Base-by-base conservation (phyloP, 495 filamentous ascomycete species). In the Bryoglossum gracile region DNA sequence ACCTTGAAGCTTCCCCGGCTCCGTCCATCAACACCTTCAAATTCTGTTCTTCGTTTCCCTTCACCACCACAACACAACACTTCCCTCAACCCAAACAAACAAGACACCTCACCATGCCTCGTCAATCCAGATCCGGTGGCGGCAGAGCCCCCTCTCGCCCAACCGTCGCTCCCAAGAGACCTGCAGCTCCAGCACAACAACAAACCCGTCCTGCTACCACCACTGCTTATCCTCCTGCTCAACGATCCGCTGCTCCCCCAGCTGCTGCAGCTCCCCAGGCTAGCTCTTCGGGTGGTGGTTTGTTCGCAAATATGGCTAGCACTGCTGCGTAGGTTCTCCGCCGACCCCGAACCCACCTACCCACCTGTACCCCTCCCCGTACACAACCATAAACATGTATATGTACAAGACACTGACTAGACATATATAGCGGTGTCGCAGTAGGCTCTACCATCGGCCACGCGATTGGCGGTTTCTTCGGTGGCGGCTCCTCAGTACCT, bases 401-500 rank as follows among this genome's bases (percentile, higher is more conserved):
- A 33, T 19, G 13, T 13, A 13, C 13, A 18, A n/a, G 18, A 28
- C 38, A 52, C 47, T 53, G 42, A 61, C 19, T 13, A 16, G 10
- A 21, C 17, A 19, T 40, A 37, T 35, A 50, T 56, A 95, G 89
- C 62, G 92, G 92, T 80, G 92, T 96, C 51, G 92, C 91, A 48
- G 82, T 97, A 47, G 92, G 92, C 51, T 92, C 87, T 43, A 86
- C 88, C 18, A 87, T 98, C 70, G 92, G 92, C 62, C 90, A 97
- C 70, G 89, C 87, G 53, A 79, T 97, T 67, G 87, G 89, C 61
- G 86, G 87, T 48, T 68, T 87, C 61, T 94, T 91, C 54, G 65
- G 70, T 71, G 79, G 84, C 61, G 85, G 87, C 55, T 75, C 77
- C 51, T 67, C 66, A 51, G 74, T 82, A 26, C 74, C 85, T 34